Base-by-base conservation (phyloP, 2,329 filamentous ascomycete genomes). In the Thelonectria olida region DNA sequence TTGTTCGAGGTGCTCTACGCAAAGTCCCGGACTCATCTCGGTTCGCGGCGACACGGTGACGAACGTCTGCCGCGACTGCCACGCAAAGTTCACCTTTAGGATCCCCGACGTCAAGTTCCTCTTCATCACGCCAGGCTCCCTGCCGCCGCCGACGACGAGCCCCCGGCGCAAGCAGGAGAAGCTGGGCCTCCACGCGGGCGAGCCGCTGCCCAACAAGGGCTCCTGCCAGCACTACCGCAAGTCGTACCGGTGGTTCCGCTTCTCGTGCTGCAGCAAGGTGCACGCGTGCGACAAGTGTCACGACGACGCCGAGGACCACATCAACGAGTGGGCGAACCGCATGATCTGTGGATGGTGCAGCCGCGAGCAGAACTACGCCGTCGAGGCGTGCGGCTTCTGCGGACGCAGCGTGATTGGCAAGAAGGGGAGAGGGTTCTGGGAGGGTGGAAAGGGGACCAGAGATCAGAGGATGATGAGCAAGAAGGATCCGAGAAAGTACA, bases 271-370 rank as follows among this genome's bases (percentile, higher is more conserved):
- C 74, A 76, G 75, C 51, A 81, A 82, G 58, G 85, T 89, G 36
- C 81, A 87, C 68, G 73, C 86, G n/a, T 90, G 87, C 74, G 87
- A 90, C 71, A 86, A 85, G 78, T 96, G 92, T 77, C 92, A 96
- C 72, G 92, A 96, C 74, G 84, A 80, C 15, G 84, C 79, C 9
- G 87, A 88, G 68, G 88, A 90, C 51, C 92, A 96, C 78, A 80
- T 85, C 7, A 89, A 92, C 66, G 92, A 96, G 78, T 92, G 92
- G 83, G 92, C 92, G 7, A 92, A 90, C 71, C 83, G 92, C 49
- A 96, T 96, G 91, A 87, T 95, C 34, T 95, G 91, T 74, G 90
- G 90, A 7, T 91, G 85, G 80, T 92, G 92, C 76, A 92, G 90
- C 65, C 82, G 92, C 52, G 92, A 96, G 80, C 92, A 95, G 78